These are phyloP conservation scores for Cylindrotheca closterium DNA, from an alignment of 108 stramenopile species.

Conservation along the genomic window DNA sequence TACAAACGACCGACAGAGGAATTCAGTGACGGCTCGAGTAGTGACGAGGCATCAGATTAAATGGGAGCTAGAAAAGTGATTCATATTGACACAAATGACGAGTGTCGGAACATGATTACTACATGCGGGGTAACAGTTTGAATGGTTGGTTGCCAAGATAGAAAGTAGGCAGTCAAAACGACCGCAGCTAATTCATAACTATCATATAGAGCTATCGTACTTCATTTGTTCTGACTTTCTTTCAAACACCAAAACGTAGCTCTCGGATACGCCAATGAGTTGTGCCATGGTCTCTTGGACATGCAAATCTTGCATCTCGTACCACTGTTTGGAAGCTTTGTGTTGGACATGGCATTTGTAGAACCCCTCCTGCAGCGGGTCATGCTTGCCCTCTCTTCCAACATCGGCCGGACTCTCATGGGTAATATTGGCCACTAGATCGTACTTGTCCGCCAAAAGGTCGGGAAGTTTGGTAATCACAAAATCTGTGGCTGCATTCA, in stretches of 20 bases:
- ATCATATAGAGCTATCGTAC: too few relatives aligned
- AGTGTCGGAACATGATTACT: background rate
- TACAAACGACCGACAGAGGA: too few relatives aligned
- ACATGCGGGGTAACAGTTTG: too few relatives aligned
- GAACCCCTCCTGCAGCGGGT: constrained; percentile 83
- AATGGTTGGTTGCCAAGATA: too few relatives aligned
- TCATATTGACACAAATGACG: too few relatives aligned
- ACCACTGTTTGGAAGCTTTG: constrained; percentile 90
- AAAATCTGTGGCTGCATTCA: constrained; percentile 69
- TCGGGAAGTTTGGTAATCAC: constrained; percentile 70
- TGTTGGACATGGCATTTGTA: constrained; percentile 93
- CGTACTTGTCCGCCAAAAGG: constrained; percentile 88
- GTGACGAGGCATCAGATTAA: too few relatives aligned
- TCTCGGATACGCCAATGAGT: constrained; percentile 92
- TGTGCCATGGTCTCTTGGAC: constrained; percentile 96
- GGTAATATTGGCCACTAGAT: constrained; percentile 94
- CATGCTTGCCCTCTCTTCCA: constrained; percentile 74
- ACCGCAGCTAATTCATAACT: too few relatives aligned
- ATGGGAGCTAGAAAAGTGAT: too few relatives aligned
- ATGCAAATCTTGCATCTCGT: constrained; percentile 94
- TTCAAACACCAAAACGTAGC: constrained; percentile 91
- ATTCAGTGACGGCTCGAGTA: too few relatives aligned
- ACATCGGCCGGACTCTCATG: constrained; percentile 87
- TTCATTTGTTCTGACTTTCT: constrained; percentile 45
- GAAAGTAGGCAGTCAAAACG: too few relatives aligned